A percentile compares a stretch with the other conserved stretches of the same genome.
Conservation (phyloP, 148 eudicot genomes). For the Rhododendron molle region DNA sequence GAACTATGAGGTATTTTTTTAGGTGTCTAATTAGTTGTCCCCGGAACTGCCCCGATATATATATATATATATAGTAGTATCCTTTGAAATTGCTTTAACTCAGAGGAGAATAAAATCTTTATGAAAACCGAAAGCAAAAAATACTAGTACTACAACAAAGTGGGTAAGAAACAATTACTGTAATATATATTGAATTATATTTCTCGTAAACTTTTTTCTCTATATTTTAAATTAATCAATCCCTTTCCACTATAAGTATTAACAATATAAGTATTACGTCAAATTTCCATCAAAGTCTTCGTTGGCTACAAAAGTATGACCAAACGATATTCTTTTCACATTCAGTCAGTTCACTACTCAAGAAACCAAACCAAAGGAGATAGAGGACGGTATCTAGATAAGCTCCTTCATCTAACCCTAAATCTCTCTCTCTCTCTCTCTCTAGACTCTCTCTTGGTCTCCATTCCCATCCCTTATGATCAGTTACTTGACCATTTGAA, state of each 20-base stretch:
- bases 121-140: neutral
- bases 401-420: slow-evolving; percentile 12
- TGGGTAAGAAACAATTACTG: neutral
- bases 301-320: neutral
- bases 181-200: neutral
- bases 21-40: too few relatives aligned
- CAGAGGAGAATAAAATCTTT: neutral
- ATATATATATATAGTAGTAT: neutral
- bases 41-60: too few relatives aligned
- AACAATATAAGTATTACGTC: neutral
- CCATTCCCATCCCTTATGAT: too few relatives aligned
- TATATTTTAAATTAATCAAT: neutral
- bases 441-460: neutral
- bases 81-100: neutral
- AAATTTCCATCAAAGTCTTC: neutral
- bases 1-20: too few relatives aligned
- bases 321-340: neutral
- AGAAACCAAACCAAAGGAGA: neutral
- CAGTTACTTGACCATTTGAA: neutral
- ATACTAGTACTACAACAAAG: neutral
- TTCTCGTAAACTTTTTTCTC: neutral
- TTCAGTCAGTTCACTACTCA: neutral
- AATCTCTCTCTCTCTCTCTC: neutral
- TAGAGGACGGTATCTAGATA: neutral
- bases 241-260: neutral